Evolutionary conservation across 1,139 yeast species (phyloP), one percentile per base, ranked within the genome.

Genomic region (Hansenula anomala): DNA sequence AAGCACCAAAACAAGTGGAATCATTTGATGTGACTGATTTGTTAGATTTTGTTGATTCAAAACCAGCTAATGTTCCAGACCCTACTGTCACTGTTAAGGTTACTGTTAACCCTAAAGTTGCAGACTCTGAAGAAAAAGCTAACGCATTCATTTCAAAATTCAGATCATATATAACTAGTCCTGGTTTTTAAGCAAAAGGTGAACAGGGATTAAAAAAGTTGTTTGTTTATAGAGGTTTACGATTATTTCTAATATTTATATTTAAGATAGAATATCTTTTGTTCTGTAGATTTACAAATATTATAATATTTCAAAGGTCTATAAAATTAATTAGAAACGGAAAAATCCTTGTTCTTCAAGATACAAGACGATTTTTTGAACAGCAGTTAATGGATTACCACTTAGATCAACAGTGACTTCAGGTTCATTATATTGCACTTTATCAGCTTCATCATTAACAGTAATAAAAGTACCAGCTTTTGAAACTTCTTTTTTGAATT

Each of bases 331-430:
- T 19, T 59, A 69, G 46, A 69, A 69, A 43, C 58, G 60, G 59
- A 78, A 85, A 66, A 83, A 88, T 26, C 95, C 95, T 65, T 88
- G 87, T 51, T 80, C 76, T 61, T 84, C 87, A 54, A 90, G 73
- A 56, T 78, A 73, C 44, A 77, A 67, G 27, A 84, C 80, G 47
- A 86, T 75, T 57, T 81, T 79, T 58, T 77, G 84, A 40, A 89
- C 85, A 38, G 85, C 81, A 40, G 78, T 75, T 45, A 76, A 66
- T 32, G 73, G 67, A 39, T 72, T 73, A 41, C 67, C 67, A 34
- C 66, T 58, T 41, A 75, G 58, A 48, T 77, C 83, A 29, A 78
- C 67, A 33, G 68, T 64, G 46, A 80, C 61, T 47, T 76, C 80
- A 31, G 84, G 75, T 26, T 69, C 63, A 29, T 56, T 56, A 25